phyloP scores from a whole-genome alignment of 192 early-diverging fungal genomes.

The Coemansia biformis region DNA sequence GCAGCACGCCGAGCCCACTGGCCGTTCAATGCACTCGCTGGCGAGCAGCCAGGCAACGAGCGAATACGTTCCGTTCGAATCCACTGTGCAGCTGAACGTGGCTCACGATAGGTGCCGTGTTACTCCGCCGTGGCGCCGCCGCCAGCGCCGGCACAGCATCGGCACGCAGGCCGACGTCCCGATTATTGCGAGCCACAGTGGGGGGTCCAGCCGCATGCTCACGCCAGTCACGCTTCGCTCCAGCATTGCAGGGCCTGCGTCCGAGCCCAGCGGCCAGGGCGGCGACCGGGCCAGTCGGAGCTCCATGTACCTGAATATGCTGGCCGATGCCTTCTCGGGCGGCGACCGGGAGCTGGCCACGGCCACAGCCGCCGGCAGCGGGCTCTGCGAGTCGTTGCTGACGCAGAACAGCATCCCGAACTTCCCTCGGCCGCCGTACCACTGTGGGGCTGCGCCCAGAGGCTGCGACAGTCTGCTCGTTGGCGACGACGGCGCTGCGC shows the following conservation, averaged over 20 bases:
- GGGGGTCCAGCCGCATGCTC: neutral
- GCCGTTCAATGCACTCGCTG: conserved; percentile 20
- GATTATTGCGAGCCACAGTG: neutral
- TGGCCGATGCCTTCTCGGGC: neutral
- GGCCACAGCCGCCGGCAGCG: neutral
- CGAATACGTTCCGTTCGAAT: neutral
- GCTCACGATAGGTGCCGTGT: neutral
- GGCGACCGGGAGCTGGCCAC: neutral
- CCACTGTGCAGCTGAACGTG: neutral
- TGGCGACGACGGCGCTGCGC: neutral
- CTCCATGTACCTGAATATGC: conserved; percentile 1
- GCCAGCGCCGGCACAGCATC: conserved; percentile 12
- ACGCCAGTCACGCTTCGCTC: conserved; percentile 8
- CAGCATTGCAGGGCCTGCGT: neutral
- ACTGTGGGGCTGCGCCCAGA: neutral
- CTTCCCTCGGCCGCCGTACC: conserved; percentile 7
- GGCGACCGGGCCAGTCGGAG: conserved; percentile 3
- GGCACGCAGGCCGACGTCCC: conserved; percentile 7
- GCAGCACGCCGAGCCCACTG: neutral
- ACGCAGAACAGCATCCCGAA: conserved; percentile 14
- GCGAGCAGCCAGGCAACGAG: conserved; percentile 6
- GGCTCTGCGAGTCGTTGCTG: neutral
- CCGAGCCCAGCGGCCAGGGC: neutral
- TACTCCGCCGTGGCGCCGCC: neutral
- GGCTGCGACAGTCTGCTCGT: neutral